Evolutionary conservation across 768 basidiomycete genomes (phyloP).

Genomic region (Mycena venus): DNA sequence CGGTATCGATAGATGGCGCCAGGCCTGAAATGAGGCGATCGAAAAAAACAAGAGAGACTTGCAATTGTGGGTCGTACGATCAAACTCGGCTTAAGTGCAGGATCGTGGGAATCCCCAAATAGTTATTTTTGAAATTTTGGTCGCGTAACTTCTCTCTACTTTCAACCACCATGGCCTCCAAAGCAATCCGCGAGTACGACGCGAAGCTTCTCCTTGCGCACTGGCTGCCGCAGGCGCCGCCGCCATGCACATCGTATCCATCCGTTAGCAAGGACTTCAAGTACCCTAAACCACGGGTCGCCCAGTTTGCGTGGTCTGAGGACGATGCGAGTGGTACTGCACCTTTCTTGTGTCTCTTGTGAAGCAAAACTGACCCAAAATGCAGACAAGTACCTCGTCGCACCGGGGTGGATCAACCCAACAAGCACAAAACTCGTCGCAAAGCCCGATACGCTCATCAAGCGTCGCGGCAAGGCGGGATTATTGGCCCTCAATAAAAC

Average conservation of each 20-base stretch:
- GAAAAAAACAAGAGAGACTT: background rate
- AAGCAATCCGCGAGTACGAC: constrained; percentile 77
- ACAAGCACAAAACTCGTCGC: constrained; percentile 79
- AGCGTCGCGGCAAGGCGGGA: constrained; percentile 98
- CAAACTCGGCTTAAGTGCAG: background rate
- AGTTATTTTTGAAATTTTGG: background rate
- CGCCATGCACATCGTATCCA: constrained; percentile 41
- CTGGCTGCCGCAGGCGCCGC: constrained; percentile 93
- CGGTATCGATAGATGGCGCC: background rate
- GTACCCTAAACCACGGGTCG: constrained; percentile 54
- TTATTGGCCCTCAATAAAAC: constrained; percentile 94
- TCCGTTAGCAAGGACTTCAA: constrained; percentile 31
- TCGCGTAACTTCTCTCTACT: background rate
- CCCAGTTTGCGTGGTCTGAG: constrained; percentile 66
- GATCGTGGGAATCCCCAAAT: background rate
- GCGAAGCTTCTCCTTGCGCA: constrained; percentile 98
- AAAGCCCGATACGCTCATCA: constrained; percentile 99
- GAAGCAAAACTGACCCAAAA: background rate
- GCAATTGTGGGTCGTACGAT: background rate
- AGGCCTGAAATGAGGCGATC: background rate
- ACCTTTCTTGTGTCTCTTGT: constrained; percentile 3
- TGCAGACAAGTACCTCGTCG: constrained; percentile 33
- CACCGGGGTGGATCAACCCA: constrained; percentile 32
- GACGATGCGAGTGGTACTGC: constrained; percentile 11
- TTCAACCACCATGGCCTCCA: constrained; percentile 26